These are phyloP conservation scores for Aplosporella prunicola DNA, from an alignment of 2,329 filamentous ascomycete genomes.

Conservation along the genomic window DNA sequence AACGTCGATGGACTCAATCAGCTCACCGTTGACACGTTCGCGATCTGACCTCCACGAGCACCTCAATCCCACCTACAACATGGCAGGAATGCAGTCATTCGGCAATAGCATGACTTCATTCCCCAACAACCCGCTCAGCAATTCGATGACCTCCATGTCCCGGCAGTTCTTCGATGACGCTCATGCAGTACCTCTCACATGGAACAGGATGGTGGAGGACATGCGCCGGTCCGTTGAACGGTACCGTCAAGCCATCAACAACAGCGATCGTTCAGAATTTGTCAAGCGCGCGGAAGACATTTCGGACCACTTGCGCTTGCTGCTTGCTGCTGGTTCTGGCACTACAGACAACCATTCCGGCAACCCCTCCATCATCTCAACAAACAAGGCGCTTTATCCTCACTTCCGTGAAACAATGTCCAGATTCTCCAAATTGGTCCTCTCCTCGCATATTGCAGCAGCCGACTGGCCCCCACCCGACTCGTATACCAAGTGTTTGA, in stretches of 20 bases:
- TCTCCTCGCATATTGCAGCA: constrained; percentile 94
- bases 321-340: constrained; percentile 90
- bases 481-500: constrained; percentile 86
- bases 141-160: constrained; percentile 48
- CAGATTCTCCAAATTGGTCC: constrained; percentile 96
- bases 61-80: constrained; percentile 10
- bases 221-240: constrained; percentile 86
- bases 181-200: constrained; percentile 70
- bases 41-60: constrained; percentile 40
- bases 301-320: constrained; percentile 84
- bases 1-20: constrained; percentile 85
- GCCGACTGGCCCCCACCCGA: constrained; percentile 93
- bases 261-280: constrained; percentile 76
- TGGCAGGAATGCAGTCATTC: constrained; percentile 29
- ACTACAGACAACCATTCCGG: constrained; percentile 98
- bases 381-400: constrained; percentile 92
- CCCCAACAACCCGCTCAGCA: constrained; percentile 39
- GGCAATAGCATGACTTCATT: constrained; percentile 47
- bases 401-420: constrained; percentile 99
- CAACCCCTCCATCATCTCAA: constrained; percentile 97
- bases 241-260: constrained; percentile 82
- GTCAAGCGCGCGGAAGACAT: constrained; percentile 95
- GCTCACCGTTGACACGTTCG: constrained; percentile 51
- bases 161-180: constrained; percentile 86
- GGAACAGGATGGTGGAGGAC: constrained; percentile 81